Percentiles rank a stretch among this genome's conserved stretches.
phyloP scores from a whole-genome alignment of 441 rosid species.

The Sinapis alba region DNA sequence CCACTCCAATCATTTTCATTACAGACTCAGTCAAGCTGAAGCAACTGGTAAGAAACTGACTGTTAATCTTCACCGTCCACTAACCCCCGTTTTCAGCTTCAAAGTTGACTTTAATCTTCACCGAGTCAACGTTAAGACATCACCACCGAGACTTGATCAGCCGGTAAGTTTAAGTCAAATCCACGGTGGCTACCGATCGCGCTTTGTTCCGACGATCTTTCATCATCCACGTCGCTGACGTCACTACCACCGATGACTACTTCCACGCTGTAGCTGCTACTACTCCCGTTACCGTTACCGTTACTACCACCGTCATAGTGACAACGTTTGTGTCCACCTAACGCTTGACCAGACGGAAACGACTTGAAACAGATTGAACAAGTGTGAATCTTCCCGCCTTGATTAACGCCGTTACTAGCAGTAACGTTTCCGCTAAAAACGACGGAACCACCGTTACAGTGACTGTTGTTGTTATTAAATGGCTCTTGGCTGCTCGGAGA shows the following conservation, averaged over 20 bases:
- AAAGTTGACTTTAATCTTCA: slow-evolving; percentile 25
- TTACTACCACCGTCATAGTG: slow-evolving; percentile 57
- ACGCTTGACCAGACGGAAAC: slow-evolving; percentile 67
- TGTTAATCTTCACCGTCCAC: slow-evolving; percentile 33
- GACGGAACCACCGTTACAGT: slow-evolving; percentile 20
- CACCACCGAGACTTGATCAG: slow-evolving; percentile 37
- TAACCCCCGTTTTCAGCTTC: slow-evolving; percentile 1
- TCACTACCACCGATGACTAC: slow-evolving; percentile 36
- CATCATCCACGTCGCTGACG: slow-evolving; percentile 28
- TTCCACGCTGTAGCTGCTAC: slow-evolving; percentile 28
- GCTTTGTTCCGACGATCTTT: not conserved
- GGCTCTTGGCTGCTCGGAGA: slow-evolving; percentile 15
- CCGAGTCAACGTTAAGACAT: slow-evolving; percentile 22
- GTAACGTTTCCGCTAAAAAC: slow-evolving; percentile 20
- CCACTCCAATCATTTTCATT: slow-evolving; percentile 44
- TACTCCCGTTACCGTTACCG: slow-evolving; percentile 28
- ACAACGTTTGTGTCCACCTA: slow-evolving; percentile 75
- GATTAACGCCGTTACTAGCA: slow-evolving; percentile 12
- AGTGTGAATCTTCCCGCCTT: slow-evolving; percentile 33
- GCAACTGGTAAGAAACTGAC: slow-evolving; percentile 34
- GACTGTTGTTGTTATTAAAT: slow-evolving; percentile 33
- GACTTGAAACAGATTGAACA: slow-evolving; percentile 57
- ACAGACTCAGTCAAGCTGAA: slow-evolving; percentile 38
- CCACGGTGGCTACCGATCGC: slow-evolving; percentile 40
- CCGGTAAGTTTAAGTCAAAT: slow-evolving; percentile 64